phyloP scores from a whole-genome alignment of 2,329 filamentous ascomycete species.

The Penicillium sp. region DNA sequence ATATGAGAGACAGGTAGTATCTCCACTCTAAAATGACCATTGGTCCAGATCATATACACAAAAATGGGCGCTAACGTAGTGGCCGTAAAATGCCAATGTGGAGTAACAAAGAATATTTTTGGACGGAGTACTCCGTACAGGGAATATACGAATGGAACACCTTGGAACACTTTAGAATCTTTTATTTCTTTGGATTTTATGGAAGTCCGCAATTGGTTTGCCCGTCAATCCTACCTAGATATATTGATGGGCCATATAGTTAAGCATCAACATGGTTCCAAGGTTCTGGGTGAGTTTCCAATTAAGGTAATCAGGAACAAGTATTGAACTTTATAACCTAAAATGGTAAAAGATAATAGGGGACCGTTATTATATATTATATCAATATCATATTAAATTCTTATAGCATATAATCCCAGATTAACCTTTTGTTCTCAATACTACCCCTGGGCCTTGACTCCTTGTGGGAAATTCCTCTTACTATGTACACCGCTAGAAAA shows the following conservation, averaged over 20 bases:
- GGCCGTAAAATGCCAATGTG: neutral
- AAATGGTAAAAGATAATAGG: too few species aligned
- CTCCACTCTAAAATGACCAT: neutral
- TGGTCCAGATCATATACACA: neutral
- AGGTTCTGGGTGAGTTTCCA: neutral
- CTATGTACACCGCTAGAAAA: neutral
- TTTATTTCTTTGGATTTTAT: neutral
- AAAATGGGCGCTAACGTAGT: conserved; percentile 4
- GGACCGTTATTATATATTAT: neutral
- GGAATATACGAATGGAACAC: neutral
- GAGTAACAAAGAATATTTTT: neutral
- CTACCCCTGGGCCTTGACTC: neutral
- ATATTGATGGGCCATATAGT: neutral
- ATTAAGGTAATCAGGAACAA: neutral
- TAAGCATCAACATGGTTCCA: neutral
- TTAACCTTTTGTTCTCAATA: neutral
- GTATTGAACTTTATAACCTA: neutral
- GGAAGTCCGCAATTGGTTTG: neutral
- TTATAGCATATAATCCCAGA: neutral
- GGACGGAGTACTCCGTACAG: neutral
- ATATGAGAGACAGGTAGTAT: neutral
- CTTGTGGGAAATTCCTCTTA: neutral
- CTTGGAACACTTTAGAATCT: neutral
- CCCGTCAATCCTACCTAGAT: neutral
- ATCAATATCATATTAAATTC: neutral